A percentile compares a stretch with the other conserved stretches of the same genome.
Conservation (phyloP, 1,284 basidiomycete species). For the Earliella scabrosa region DNA sequence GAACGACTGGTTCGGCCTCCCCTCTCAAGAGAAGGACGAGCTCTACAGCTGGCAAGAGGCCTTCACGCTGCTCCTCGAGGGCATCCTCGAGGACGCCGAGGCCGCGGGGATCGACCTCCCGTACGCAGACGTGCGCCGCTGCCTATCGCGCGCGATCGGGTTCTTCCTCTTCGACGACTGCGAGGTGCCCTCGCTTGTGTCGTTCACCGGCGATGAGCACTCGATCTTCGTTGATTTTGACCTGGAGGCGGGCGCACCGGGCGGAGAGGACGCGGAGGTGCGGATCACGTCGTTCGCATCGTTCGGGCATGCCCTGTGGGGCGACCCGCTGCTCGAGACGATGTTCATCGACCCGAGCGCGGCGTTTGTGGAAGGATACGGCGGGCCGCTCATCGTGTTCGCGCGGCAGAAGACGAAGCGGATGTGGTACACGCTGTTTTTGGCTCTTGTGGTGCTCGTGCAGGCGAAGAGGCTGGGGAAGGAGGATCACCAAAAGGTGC, state of each 20-base stretch:
- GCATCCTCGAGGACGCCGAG: constrained; percentile 44
- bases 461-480: constrained; percentile 31
- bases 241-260: constrained; percentile 14
- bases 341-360: constrained; percentile 56
- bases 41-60: constrained; percentile 75
- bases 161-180: constrained; percentile 77
- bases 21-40: constrained; percentile 41
- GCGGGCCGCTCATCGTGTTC: constrained; percentile 51
- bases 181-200: constrained; percentile 67
- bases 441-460: constrained; percentile 55
- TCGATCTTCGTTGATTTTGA: constrained; percentile 49
- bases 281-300: constrained; percentile 38
- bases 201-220: constrained; percentile 60
- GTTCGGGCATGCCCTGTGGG: constrained; percentile 66
- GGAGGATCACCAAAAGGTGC: constrained; percentile 33
- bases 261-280: constrained; percentile 30
- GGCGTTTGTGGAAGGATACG: constrained; percentile 66
- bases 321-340: constrained; percentile 71
- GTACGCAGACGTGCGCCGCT: constrained; percentile 49
- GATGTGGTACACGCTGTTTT: constrained; percentile 73
- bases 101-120: constrained; percentile 35
- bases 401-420: constrained; percentile 67
- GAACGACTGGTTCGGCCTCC: constrained; percentile 74
- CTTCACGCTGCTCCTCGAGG: constrained; percentile 62
- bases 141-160: constrained; percentile 69